phyloP scores from a whole-genome alignment of 2,329 filamentous ascomycete species.

The Elsinoe batatas region DNA sequence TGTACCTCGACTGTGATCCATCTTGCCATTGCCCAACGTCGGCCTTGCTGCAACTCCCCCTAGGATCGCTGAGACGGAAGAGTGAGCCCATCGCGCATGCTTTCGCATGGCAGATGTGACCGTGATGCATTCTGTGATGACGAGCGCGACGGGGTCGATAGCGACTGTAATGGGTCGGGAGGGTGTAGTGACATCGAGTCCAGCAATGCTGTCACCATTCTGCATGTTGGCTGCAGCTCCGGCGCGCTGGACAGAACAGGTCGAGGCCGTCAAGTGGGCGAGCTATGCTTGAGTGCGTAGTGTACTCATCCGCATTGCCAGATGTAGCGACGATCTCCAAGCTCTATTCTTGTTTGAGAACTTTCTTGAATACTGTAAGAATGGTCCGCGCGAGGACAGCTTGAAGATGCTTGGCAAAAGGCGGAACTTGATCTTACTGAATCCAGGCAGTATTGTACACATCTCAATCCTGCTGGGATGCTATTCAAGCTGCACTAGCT shows the following conservation, averaged over 20 bases:
- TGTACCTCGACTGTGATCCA: slow-evolving; percentile 8
- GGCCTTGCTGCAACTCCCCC: slow-evolving; percentile 48
- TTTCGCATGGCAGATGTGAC: slow-evolving; percentile 98
- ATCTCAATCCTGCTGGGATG: too few species aligned
- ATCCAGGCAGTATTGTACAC: too few species aligned
- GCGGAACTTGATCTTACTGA: background rate
- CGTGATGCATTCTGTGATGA: slow-evolving; percentile 97
- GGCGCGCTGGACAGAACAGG: background rate
- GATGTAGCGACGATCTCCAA: background rate
- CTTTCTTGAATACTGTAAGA: background rate
- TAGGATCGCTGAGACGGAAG: slow-evolving; percentile 89
- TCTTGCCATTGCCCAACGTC: slow-evolving; percentile 7
- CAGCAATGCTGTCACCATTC: slow-evolving; percentile 7
- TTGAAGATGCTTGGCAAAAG: slow-evolving; percentile 1
- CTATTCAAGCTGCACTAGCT: too few species aligned
- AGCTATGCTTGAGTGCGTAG: background rate
- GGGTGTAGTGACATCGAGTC: slow-evolving; percentile 3
- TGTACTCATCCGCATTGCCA: background rate
- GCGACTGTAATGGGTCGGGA: slow-evolving; percentile 23
- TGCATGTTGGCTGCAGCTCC: slow-evolving; percentile 11
- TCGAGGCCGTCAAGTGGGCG: background rate
- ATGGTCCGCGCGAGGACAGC: background rate
- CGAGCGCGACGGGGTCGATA: slow-evolving; percentile 44
- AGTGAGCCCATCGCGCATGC: slow-evolving; percentile 89
- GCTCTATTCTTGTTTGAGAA: background rate